Evolutionary conservation across 345 rosid species (phyloP), one percentile per base, ranked within the genome.

Genomic region (Odontarrhena argentea): DNA sequence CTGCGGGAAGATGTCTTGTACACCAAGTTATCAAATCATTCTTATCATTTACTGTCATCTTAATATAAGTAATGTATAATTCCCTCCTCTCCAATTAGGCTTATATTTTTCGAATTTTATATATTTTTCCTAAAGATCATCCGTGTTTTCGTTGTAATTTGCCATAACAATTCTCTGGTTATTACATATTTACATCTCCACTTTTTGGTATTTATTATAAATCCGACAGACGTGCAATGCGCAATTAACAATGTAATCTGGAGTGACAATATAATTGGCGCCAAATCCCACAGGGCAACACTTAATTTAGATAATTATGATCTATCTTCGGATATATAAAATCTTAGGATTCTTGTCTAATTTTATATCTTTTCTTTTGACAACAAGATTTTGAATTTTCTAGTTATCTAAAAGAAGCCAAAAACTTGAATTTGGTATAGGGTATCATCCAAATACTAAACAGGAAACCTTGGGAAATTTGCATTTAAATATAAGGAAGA

Each of bases 1-100:
- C 99, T 96, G 56, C 88, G 97, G 99, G 99, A 94, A 76, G 99
- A 94, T 74, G 97, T 94, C 48, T 92, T 94, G 72, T 94, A 91
- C 87, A 86, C 99, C 84, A 94, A 88, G 91, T 94, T 76, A 87
- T 60, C 45, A 18, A 18, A 18, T 18, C 22, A 18, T 18, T 18
- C 22, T 18, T 18, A 18, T 18, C 24, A 45, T 1, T 38, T 55
- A 66, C 35, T 40, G 35, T 42, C 66, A 11, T 40, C 41, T 1
- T 34, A 43, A 15, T 52, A 28, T 28, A 18, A 18, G 22, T 18
- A 18, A 18, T 18, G 22, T 18, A 18, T 18, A 18, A 15, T 59
- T 30, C 35, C 28, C 59, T 14, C 3, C 55, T 11, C 32, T 24
- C 34, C 30, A 11, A 18, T 11, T 30, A 65, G 70, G 42, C 43